Evolutionary conservation across 176 grass and related monocot species (phyloP).

Genomic region (Rhynchospora breviuscula): DNA sequence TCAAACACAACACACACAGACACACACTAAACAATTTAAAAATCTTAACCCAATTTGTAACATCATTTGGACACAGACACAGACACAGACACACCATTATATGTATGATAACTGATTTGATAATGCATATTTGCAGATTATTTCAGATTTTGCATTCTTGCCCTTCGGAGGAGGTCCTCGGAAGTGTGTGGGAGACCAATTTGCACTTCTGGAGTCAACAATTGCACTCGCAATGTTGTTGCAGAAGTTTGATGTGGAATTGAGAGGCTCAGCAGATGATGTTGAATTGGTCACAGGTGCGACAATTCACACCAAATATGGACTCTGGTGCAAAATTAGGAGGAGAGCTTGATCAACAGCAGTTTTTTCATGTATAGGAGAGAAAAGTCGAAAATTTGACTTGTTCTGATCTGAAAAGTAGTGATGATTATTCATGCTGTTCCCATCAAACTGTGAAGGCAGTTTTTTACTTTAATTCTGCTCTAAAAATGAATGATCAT

Average conservation of each 20-base stretch:
- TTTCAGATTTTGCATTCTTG: constrained; percentile 86
- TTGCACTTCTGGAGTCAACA: constrained; percentile 77
- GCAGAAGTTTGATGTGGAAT: constrained; percentile 65
- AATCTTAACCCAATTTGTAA: too few relatives aligned
- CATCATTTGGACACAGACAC: too few relatives aligned
- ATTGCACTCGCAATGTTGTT: constrained; percentile 59
- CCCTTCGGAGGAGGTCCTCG: constrained; percentile 83
- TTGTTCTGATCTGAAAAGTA: not conserved
- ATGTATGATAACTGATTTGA: not conserved
- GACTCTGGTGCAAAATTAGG: constrained; percentile 76
- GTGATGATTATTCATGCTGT: not conserved
- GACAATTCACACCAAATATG: constrained; percentile 78
- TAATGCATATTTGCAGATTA: constrained; percentile 44
- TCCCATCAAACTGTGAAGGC: too few relatives aligned
- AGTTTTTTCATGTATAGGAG: not conserved
- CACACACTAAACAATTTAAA: too few relatives aligned
- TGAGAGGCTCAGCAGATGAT: constrained; percentile 63
- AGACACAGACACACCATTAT: not conserved
- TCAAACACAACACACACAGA: too few relatives aligned
- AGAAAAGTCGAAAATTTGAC: not conserved
- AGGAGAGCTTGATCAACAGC: constrained; percentile 40
- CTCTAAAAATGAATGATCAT: too few relatives aligned
- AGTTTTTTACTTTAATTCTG: too few relatives aligned
- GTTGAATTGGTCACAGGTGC: constrained; percentile 86
- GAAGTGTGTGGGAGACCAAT: constrained; percentile 86